A percentile compares a stretch with the other conserved stretches of the same genome.
phyloP scores from a whole-genome alignment of 495 filamentous ascomycete species.

The Astrothelium subdiscretum region DNA sequence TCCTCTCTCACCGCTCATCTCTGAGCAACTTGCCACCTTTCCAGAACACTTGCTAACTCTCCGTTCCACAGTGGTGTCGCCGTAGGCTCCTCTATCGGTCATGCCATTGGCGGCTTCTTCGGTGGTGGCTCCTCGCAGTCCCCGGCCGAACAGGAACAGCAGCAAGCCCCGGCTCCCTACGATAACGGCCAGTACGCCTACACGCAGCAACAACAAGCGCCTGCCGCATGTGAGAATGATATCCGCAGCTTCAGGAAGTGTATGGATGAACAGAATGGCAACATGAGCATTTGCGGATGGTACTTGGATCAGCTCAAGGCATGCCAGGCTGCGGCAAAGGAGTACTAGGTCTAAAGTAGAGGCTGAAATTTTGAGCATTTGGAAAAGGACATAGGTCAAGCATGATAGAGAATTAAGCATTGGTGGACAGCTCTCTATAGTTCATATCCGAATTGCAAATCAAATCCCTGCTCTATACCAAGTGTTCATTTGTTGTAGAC shows the following conservation, averaged over 20 bases:
- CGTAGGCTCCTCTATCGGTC: constrained; percentile 86
- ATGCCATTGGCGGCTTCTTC: constrained; percentile 82
- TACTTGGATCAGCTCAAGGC: constrained; percentile 97
- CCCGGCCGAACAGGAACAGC: constrained; percentile 39
- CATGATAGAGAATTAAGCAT: too few species aligned
- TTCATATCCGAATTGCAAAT: too few species aligned
- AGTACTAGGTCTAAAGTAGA: constrained; percentile 47
- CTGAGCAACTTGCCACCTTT: not conserved
- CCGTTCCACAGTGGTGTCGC: constrained; percentile 66
- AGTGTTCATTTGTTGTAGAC: not conserved
- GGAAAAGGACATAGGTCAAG: too few species aligned
- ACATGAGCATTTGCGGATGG: constrained; percentile 94
- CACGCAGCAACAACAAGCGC: constrained; percentile 42
- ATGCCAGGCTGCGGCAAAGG: constrained; percentile 80
- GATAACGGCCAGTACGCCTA: constrained; percentile 32
- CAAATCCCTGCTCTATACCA: not conserved
- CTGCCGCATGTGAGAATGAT: constrained; percentile 58
- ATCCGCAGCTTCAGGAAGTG: constrained; percentile 82
- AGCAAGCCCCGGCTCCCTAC: constrained; percentile 33
- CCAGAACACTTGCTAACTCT: not conserved
- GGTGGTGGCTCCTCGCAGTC: constrained; percentile 52
- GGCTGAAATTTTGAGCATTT: not conserved
- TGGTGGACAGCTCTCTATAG: not conserved
- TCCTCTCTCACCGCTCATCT: not conserved
- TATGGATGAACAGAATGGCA: constrained; percentile 85